phyloP scores from a whole-genome alignment of 1,284 basidiomycete species.

The Pisolithus thermaeus region DNA sequence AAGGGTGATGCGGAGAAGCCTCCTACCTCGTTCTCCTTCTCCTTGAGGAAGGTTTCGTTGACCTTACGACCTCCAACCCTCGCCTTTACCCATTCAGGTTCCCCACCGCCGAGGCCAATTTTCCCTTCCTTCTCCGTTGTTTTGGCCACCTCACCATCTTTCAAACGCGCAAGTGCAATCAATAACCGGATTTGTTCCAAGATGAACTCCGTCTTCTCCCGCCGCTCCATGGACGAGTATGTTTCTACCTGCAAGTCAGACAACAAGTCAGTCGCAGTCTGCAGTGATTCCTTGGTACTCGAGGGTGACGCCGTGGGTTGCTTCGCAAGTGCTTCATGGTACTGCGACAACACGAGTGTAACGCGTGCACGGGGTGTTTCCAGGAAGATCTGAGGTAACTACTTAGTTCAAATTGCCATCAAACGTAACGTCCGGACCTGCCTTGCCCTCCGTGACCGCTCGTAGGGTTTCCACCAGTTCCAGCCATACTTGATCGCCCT shows the following conservation, averaged over 20 bases:
- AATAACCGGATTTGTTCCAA: conserved; percentile 95
- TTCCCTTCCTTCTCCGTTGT: conserved; percentile 56
- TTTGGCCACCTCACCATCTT: conserved; percentile 49
- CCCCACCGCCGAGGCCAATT: conserved; percentile 59
- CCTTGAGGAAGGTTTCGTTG: conserved; percentile 90
- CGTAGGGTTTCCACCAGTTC: conserved; percentile 86
- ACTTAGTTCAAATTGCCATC: conserved; percentile 2
- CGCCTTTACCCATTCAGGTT: conserved; percentile 88
- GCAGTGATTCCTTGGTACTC: conserved; percentile 58
- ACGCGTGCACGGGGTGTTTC: conserved; percentile 96
- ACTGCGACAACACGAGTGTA: conserved; percentile 76
- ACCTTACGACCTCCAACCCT: conserved; percentile 91
- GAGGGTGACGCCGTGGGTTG: conserved; percentile 38
- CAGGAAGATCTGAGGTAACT: conserved; percentile 74
- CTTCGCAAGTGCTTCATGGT: conserved; percentile 70
- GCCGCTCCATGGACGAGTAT: conserved; percentile 95
- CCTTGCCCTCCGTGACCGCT: conserved; percentile 95
- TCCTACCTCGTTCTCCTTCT: conserved; percentile 78
- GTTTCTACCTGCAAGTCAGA: conserved; percentile 98
- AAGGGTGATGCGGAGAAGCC: neutral
- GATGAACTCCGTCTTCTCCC: conserved; percentile 98
- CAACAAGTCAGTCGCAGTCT: conserved; percentile 84
- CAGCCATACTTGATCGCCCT: conserved; percentile 75
- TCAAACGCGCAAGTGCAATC: conserved; percentile 64
- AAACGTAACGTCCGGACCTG: conserved; percentile 22